Conservation (phyloP, 2,329 filamentous ascomycete genomes). For the Ceratocystiopsis brevicomis region DNA sequence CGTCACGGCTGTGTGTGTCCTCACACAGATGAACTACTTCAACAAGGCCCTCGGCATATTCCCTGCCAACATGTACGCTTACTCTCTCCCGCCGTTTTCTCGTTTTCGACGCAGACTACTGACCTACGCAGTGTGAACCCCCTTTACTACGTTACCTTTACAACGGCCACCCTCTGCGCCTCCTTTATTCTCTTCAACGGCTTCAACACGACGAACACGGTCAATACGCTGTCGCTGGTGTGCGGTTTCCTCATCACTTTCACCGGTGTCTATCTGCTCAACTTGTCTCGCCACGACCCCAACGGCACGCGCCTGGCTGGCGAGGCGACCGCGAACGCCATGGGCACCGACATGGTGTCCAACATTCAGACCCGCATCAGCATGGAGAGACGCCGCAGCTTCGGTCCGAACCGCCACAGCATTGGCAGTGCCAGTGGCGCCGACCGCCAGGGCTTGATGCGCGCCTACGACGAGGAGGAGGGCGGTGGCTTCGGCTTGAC, state of each 20-base stretch:
- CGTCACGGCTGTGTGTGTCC: slow-evolving; percentile 75
- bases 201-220: slow-evolving; percentile 83
- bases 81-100: slow-evolving; percentile 16
- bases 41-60: slow-evolving; percentile 97
- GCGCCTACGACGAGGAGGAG: slow-evolving; percentile 74
- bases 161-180: slow-evolving; percentile 78
- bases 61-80: slow-evolving; percentile 72
- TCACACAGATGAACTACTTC: slow-evolving; percentile 99
- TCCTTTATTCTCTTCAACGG: slow-evolving; percentile 92
- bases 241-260: slow-evolving; percentile 92
- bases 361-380: slow-evolving; percentile 77
- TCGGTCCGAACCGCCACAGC: slow-evolving; percentile 35
- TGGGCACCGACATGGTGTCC: slow-evolving; percentile 80
- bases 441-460: slow-evolving; percentile 69
- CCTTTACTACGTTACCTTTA: slow-evolving; percentile 94
- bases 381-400: slow-evolving; percentile 75
- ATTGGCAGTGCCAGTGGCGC: slow-evolving; percentile 44
- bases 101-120: slow-evolving; percentile 11
- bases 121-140: slow-evolving; percentile 56
- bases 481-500: slow-evolving; percentile 53
- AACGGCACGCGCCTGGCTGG: slow-evolving; percentile 52
- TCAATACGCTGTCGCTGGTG: slow-evolving; percentile 81
- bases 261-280: slow-evolving; percentile 84
- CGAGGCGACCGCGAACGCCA: slow-evolving; percentile 48
- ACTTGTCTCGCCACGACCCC: slow-evolving; percentile 83